Conservation (phyloP, 805 yeast species). For the Barnettozyma populi region DNA sequence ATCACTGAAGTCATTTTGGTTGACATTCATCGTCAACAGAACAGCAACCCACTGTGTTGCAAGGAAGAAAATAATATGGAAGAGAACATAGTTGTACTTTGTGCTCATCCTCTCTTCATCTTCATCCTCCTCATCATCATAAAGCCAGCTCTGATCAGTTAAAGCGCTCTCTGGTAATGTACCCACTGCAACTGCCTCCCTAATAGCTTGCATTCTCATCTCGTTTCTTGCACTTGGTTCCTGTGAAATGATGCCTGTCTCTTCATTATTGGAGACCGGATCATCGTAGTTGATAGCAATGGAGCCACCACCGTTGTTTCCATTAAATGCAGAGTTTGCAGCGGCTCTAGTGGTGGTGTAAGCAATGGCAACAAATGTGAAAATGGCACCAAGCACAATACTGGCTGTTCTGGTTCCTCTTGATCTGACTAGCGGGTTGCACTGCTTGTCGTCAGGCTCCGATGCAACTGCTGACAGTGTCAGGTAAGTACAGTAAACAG, state of each 20-base stretch:
- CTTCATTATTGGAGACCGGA: slow-evolving; percentile 19
- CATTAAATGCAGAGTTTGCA: slow-evolving; percentile 62
- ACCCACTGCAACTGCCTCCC: slow-evolving; percentile 95
- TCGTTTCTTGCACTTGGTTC: slow-evolving; percentile 54
- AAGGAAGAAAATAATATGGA: slow-evolving; percentile 85
- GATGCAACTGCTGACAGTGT: slow-evolving; percentile 90
- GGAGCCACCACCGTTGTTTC: slow-evolving; percentile 32
- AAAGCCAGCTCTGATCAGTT: slow-evolving; percentile 60
- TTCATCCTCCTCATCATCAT: slow-evolving; percentile 34
- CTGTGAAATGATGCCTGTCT: slow-evolving; percentile 34
- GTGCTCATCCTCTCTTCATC: slow-evolving; percentile 62
- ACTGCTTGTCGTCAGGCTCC: slow-evolving; percentile 89
- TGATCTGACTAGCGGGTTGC: slow-evolving; percentile 89
- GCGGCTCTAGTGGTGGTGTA: slow-evolving; percentile 98
- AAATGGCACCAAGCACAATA: slow-evolving; percentile 82
- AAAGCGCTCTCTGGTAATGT: slow-evolving; percentile 90
- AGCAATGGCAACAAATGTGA: slow-evolving; percentile 92
- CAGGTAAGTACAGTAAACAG: slow-evolving; percentile 86
- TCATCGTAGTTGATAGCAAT: slow-evolving; percentile 29
- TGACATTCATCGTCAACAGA: slow-evolving; percentile 84
- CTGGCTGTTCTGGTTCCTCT: slow-evolving; percentile 87
- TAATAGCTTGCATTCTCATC: slow-evolving; percentile 80
- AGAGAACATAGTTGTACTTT: slow-evolving; percentile 78
- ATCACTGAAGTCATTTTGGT: slow-evolving; percentile 76
- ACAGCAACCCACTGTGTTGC: slow-evolving; percentile 98